Percentiles rank a stretch among this genome's conserved stretches.
These are phyloP conservation scores for Oemleria cerasiformis DNA, from an alignment of 306 rosid genomes.

Conservation along the genomic window DNA sequence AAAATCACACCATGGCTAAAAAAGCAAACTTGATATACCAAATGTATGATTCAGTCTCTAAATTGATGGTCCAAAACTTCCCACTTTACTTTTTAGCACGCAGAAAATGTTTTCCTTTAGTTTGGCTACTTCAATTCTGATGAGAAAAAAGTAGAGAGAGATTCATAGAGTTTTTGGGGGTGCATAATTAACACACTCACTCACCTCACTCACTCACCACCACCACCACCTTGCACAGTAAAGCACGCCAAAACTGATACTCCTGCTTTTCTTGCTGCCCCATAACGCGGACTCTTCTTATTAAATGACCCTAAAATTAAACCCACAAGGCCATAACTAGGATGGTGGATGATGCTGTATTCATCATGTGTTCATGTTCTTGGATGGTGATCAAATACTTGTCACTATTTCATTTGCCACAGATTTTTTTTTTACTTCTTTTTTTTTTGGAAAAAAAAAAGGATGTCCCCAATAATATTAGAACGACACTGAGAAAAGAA, in stretches of 20 bases:
- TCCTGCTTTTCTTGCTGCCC: conserved; percentile 37
- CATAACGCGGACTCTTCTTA: conserved; percentile 33
- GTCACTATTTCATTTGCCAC: background rate
- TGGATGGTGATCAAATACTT: background rate
- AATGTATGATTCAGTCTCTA: conserved; percentile 27
- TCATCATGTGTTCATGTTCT: background rate
- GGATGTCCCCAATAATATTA: too few relatives aligned
- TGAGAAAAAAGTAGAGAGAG: conserved; percentile 29
- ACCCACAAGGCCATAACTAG: conserved; percentile 18
- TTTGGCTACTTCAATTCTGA: conserved; percentile 4
- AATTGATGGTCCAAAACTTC: background rate
- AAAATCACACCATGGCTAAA: conserved; percentile 14
- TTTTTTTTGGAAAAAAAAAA: too few relatives aligned
- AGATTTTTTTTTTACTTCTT: background rate
- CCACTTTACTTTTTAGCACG: background rate
- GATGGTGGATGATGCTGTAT: background rate
- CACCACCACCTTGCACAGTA: conserved; percentile 40
- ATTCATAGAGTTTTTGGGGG: conserved; percentile 40
- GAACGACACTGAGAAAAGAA: too few relatives aligned
- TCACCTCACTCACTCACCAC: background rate
- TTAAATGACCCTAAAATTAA: conserved; percentile 29
- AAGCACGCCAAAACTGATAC: conserved; percentile 85
- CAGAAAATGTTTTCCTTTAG: background rate
- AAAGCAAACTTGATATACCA: conserved; percentile 33
- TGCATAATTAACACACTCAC: conserved; percentile 24